Evolutionary conservation across 2,329 filamentous ascomycete species (phyloP), one percentile per base, ranked within the genome.

Genomic region (Neopestalotiopsis sp.): DNA sequence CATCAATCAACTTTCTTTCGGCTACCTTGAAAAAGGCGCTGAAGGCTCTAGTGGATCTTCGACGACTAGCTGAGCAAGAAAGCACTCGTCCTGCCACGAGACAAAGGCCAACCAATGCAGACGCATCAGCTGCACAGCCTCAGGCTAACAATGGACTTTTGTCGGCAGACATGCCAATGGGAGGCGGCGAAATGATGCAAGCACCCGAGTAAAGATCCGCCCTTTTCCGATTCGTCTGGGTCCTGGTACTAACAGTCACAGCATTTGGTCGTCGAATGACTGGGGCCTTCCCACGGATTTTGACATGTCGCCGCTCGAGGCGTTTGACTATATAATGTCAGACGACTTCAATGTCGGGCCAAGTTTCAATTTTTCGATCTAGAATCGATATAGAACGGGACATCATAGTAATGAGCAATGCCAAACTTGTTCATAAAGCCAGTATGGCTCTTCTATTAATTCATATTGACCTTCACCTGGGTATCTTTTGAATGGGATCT

Each of bases 281-380:
- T 61, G 59, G 59, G 32, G 34, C n/a, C 4, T 61, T 7, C 59
- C 59, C 4, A 34, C 34, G 1, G 59, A 61, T 1, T 61, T 40
- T 4, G 59, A 38, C 9, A 61, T 61, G n/a, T 61, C 59, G 14
- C 59, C 59, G 1, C 32, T 61, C 9, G 28, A 61, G 17, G 34
- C 32, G 12, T 61, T 34, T 13, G 59, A 61, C n/a, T 61, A 61
- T 24, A 61, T 61, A 13, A 61, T 61, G 59, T 61, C 59, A 10
- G 59, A 61, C 2, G 14, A 17, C 1, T 20, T 52, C 45, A 52
- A 52, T 20, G 17, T n/a, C 3, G 45, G 5, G 17, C 45, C 45
- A 20, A 17, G 17, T 9, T 52, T 52, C 17, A 52, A 52, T 52
- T n/a, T 52, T 52, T 5, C 45, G 14, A 52, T 52, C n/a, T 20